phyloP scores from a whole-genome alignment of 192 early-diverging fungal genomes.

The Umbelopsis vinacea region DNA sequence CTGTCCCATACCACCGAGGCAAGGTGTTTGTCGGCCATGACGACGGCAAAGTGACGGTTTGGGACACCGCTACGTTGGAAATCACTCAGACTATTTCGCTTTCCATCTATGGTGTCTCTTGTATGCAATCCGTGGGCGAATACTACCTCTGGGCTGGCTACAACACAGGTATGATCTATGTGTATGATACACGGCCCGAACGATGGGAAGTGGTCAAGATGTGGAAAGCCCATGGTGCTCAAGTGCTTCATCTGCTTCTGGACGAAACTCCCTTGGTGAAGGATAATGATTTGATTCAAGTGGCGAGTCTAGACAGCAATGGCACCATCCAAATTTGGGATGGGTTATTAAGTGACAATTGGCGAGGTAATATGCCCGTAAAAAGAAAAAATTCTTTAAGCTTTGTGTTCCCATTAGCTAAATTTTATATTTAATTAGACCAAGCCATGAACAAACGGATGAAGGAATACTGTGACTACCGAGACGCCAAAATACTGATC shows the following conservation, averaged over 20 bases:
- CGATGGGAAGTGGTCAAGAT: constrained; percentile 64
- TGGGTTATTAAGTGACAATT: constrained; percentile 71
- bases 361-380: constrained; percentile 52
- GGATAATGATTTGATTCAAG: constrained; percentile 50
- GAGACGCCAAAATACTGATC: constrained; percentile 73
- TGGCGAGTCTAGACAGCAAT: constrained; percentile 63
- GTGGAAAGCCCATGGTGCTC: constrained; percentile 65
- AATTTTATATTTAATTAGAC: constrained; percentile 37
- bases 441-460: constrained; percentile 64
- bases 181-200: constrained; percentile 66
- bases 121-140: constrained; percentile 65
- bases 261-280: constrained; percentile 63
- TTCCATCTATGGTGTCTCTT: constrained; percentile 68
- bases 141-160: constrained; percentile 76
- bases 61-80: constrained; percentile 57
- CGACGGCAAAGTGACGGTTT: constrained; percentile 77
- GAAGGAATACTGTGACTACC: constrained; percentile 65
- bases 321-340: constrained; percentile 79
- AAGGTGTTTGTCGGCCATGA: constrained; percentile 77
- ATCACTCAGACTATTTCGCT: constrained; percentile 55
- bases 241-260: constrained; percentile 53
- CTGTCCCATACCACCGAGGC: constrained; percentile 43
- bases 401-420: no score
- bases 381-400: no score
- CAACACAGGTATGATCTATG: constrained; percentile 75